These are phyloP conservation scores for Orbilia oligospora DNA, from an alignment of 2,329 filamentous ascomycete species.

Conservation along the genomic window DNA sequence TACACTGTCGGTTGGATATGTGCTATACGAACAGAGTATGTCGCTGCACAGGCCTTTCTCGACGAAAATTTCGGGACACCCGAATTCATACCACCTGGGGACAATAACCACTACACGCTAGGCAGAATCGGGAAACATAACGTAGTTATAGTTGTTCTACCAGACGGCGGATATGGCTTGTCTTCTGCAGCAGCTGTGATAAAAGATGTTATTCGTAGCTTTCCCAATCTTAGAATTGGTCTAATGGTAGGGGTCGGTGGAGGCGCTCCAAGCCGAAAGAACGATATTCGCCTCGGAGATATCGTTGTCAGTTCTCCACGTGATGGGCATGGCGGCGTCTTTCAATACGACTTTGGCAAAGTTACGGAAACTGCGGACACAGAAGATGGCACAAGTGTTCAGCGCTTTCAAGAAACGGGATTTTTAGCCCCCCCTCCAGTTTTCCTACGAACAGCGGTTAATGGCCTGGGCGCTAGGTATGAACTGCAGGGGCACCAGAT, in stretches of 20 bases:
- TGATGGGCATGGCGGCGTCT: constrained; percentile 62
- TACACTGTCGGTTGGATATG: constrained; percentile 70
- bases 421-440: constrained; percentile 5
- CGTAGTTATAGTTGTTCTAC: constrained; percentile 65
- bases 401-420: too few species aligned
- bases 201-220: constrained; percentile 64
- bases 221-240: constrained; percentile 65
- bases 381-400: constrained; percentile 18
- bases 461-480: background rate
- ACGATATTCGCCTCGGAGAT: constrained; percentile 67
- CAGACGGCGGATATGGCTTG: constrained; percentile 65
- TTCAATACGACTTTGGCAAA: constrained; percentile 66
- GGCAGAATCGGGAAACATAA: constrained; percentile 65
- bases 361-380: constrained; percentile 61
- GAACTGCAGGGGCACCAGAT: background rate
- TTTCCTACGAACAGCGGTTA: background rate
- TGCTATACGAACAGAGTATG: constrained; percentile 66
- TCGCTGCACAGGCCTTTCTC: constrained; percentile 67
- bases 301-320: constrained; percentile 65
- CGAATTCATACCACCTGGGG: constrained; percentile 52
- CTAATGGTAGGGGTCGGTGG: constrained; percentile 64
- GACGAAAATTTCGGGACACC: constrained; percentile 67
- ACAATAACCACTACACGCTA: constrained; percentile 65
- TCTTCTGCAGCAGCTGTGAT: constrained; percentile 65
- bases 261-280: constrained; percentile 61